Percentiles rank a stretch among this genome's conserved stretches.
phyloP scores from a whole-genome alignment of 441 rosid species.

The Flueggea neowawraea region DNA sequence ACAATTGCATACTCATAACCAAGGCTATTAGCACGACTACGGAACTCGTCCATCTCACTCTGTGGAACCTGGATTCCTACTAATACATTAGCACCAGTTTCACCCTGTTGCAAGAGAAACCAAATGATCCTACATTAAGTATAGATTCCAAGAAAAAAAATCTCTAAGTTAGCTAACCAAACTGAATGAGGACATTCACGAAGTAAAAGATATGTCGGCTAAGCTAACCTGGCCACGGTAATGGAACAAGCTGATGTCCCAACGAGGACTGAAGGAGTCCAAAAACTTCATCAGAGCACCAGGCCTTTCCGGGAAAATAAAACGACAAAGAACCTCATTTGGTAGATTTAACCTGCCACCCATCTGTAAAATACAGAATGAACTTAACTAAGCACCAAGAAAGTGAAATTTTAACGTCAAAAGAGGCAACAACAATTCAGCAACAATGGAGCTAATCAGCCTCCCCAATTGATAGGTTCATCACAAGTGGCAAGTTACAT shows the following conservation, averaged over 20 bases:
- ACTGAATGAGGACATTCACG: too few species aligned
- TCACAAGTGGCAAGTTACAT: too few species aligned
- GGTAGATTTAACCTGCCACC: slow-evolving; percentile 67
- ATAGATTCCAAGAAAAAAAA: background rate
- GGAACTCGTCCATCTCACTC: slow-evolving; percentile 64
- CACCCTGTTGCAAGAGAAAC: slow-evolving; percentile 53
- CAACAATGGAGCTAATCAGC: too few species aligned
- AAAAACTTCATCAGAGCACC: slow-evolving; percentile 93
- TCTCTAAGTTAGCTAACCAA: background rate
- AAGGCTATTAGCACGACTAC: slow-evolving; percentile 43
- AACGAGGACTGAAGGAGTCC: slow-evolving; percentile 83
- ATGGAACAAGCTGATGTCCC: slow-evolving; percentile 97
- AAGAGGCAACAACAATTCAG: too few species aligned
- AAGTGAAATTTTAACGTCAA: too few species aligned
- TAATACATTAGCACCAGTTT: slow-evolving; percentile 88
- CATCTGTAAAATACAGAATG: slow-evolving; percentile 43
- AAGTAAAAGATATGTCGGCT: background rate
- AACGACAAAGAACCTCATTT: slow-evolving; percentile 76
- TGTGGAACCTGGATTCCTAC: slow-evolving; percentile 75
- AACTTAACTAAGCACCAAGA: background rate
- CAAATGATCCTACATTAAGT: background rate
- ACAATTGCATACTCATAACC: slow-evolving; percentile 76
- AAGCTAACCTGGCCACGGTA: slow-evolving; percentile 73
- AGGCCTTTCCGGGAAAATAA: slow-evolving; percentile 89
- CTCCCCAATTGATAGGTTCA: too few species aligned